These are phyloP conservation scores for Fusarium drepaniforme DNA, from an alignment of 2,329 filamentous ascomycete species.

Conservation along the genomic window DNA sequence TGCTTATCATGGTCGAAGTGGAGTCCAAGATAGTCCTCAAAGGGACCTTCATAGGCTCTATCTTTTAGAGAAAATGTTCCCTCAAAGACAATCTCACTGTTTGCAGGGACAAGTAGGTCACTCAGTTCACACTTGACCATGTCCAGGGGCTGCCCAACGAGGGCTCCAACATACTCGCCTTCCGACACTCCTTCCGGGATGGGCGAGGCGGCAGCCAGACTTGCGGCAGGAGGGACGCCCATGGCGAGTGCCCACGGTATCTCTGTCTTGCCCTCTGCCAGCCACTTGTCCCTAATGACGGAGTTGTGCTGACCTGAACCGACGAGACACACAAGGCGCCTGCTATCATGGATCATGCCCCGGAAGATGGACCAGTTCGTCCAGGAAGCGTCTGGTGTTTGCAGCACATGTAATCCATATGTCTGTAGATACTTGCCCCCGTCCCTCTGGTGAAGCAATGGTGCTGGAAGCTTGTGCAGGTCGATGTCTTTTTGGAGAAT, in stretches of 20 bases:
- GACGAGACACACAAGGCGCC: constrained; percentile 55
- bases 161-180: constrained; percentile 60
- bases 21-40: constrained; percentile 50
- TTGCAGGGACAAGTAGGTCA: constrained; percentile 60
- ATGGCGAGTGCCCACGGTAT: constrained; percentile 61
- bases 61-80: constrained; percentile 51
- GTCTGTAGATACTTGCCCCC: constrained; percentile 66
- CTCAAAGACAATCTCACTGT: constrained; percentile 63
- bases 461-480: constrained; percentile 55
- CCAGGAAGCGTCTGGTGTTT: constrained; percentile 59
- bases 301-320: constrained; percentile 60
- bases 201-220: constrained; percentile 50
- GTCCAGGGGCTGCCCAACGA: constrained; percentile 58
- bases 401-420: constrained; percentile 61
- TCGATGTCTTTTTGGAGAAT: constrained; percentile 12
- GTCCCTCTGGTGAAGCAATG: constrained; percentile 57
- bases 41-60: constrained; percentile 60
- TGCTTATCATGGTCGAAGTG: neutral
- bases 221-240: constrained; percentile 62
- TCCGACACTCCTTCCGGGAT: constrained; percentile 53
- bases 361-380: constrained; percentile 60
- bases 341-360: constrained; percentile 60
- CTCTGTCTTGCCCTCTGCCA: constrained; percentile 54
- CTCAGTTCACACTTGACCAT: constrained; percentile 65
- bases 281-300: constrained; percentile 61